Evolutionary conservation across 1,284 basidiomycete genomes (phyloP), one percentile per base, ranked within the genome.

Genomic region (Ustilago hordei): DNA sequence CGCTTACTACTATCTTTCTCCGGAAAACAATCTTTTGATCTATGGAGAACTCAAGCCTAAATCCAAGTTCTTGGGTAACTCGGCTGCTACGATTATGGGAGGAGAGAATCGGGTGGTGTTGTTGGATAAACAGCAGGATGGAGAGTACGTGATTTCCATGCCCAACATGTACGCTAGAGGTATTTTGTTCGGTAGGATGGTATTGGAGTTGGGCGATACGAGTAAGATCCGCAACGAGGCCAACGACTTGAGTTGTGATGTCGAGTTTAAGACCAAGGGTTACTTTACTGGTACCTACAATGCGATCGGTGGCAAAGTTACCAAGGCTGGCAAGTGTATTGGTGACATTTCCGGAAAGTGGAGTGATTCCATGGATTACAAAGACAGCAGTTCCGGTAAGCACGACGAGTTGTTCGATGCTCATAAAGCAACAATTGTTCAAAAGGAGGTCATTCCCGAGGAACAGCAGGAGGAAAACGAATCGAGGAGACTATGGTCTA

Each of bases 261-360:
- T 99, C 47, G 95, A 98, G 81, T 99, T 99, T 89, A 99, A 98
- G 89, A 97, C 95, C 31, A 98, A 98, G 60, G 96, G 96, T 31
- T 99, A 96, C 90, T 98, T 98, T 86, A 95, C 94, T 1, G 96
- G 96, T 17, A 93, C 93, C 32, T 98, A 99, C 88, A 99, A 99
- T 85, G 91, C 92, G 31, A 91, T 99, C 67, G 87, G 90, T 5
- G 97, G 95, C 36, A 91, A 91, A 75, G 90, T 98, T 76, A 91
- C 91, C n/a, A 90, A 89, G 68, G 88, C 89, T n/a, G 86, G 87
- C 47, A 87, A 86, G n/a, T 92, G 94, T 2, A 88, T 93, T 17
- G 96, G 95, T 11, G 95, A 98, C 82, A 88, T 99, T 31, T 90
- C 90, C 7, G 96, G 96, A 32, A 91, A 93, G 85, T 99, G 96